Percentiles rank a stretch among this genome's conserved stretches.
Evolutionary conservation across 2,329 filamentous ascomycete species (phyloP).

Genomic region (Byssoonygena ceratinophila): DNA sequence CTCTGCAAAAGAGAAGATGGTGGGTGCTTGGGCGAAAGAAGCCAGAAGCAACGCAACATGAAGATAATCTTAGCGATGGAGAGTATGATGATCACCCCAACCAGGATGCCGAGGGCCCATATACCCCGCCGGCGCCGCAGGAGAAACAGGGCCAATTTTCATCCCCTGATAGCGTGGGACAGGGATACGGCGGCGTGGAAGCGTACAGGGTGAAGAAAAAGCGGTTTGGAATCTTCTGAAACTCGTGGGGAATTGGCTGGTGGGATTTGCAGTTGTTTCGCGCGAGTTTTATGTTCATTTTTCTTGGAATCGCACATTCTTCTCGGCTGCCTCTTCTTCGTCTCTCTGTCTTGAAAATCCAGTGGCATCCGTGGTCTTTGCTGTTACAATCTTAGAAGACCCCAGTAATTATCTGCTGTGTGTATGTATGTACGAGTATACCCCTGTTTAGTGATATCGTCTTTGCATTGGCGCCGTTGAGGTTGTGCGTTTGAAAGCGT

Average conservation of each 20-base stretch:
- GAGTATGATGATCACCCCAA: slow-evolving; percentile 7
- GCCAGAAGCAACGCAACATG: not conserved
- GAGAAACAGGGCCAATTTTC: slow-evolving; percentile 6
- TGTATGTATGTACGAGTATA: slow-evolving; percentile 9
- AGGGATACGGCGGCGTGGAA: slow-evolving; percentile 26
- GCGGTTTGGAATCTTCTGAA: slow-evolving; percentile 19
- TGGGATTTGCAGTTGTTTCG: not conserved
- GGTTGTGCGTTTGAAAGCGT: slow-evolving; percentile 4
- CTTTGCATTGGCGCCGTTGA: not conserved
- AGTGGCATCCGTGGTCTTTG: not conserved
- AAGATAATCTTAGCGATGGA: slow-evolving; percentile 7
- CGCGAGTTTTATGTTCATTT: not conserved
- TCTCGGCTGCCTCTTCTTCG: not conserved
- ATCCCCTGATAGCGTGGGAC: slow-evolving; percentile 10
- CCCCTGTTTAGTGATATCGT: slow-evolving; percentile 1
- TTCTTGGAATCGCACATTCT: not conserved
- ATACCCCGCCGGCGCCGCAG: slow-evolving; percentile 5
- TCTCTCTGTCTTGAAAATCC: slow-evolving; percentile 5
- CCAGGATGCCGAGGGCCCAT: slow-evolving; percentile 7
- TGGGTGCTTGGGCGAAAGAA: slow-evolving; percentile 25
- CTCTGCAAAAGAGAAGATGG: slow-evolving; percentile 31
- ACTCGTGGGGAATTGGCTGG: not conserved
- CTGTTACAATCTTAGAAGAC: not conserved
- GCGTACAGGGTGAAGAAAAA: slow-evolving; percentile 24
- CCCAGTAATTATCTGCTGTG: not conserved